A percentile compares a stretch with the other conserved stretches of the same genome.
Conservation (phyloP, 2,329 filamentous ascomycete species). For the Penicillium sp. region DNA sequence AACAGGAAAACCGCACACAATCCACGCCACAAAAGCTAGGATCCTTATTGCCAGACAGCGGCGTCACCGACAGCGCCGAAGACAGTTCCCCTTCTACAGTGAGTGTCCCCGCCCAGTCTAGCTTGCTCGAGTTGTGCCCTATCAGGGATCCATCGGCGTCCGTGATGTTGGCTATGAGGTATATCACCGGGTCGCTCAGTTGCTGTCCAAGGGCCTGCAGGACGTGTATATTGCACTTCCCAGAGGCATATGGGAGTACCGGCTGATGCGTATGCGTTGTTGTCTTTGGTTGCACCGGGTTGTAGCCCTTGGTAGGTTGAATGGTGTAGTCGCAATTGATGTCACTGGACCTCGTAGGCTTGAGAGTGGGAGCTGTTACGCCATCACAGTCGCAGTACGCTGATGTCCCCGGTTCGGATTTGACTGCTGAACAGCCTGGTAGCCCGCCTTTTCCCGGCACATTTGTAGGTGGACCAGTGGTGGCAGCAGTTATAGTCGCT, state of each 20-base stretch:
- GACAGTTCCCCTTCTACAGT: background rate
- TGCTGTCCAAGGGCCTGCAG: background rate
- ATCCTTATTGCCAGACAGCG: background rate
- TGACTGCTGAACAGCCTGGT: background rate
- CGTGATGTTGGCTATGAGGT: background rate
- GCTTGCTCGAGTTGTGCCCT: background rate
- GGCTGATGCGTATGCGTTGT: background rate
- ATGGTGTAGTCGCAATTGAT: background rate
- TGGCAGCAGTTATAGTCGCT: background rate
- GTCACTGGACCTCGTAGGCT: background rate
- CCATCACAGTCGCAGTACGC: background rate
- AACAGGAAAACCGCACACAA: background rate
- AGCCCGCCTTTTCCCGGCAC: background rate
- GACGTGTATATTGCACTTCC: background rate
- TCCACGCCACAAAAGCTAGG: background rate
- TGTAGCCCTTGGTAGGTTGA: background rate
- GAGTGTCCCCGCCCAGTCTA: background rate
- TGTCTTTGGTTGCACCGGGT: background rate
- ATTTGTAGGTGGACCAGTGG: background rate
- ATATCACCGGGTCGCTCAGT: background rate
- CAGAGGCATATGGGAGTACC: background rate
- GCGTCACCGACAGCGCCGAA: background rate
- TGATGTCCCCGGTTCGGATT: background rate
- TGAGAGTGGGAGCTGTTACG: background rate
- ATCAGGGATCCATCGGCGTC: background rate